Evolutionary conservation across 129 eudicot species (phyloP).

Genomic region (Flaveria sonorensis): DNA sequence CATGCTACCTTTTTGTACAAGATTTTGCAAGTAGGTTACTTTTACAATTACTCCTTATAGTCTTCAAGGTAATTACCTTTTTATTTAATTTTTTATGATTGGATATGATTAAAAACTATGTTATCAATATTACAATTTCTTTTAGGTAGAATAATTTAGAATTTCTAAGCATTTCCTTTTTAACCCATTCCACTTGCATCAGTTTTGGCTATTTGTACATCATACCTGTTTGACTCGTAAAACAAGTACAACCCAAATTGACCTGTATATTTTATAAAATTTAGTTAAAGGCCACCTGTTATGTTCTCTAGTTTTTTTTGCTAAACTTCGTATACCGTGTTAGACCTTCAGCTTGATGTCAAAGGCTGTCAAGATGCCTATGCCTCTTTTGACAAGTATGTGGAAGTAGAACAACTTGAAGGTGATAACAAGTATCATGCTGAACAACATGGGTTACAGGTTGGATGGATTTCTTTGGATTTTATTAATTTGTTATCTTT

Average conservation of each 20-base stretch:
- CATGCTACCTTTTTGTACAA: neutral
- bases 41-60: neutral
- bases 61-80: neutral
- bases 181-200: neutral
- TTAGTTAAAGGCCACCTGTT: neutral
- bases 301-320: neutral
- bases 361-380: conserved; percentile 93
- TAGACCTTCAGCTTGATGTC: conserved; percentile 96
- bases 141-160: neutral
- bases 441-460: conserved; percentile 91
- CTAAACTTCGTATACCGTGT: conserved; percentile 5
- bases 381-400: conserved; percentile 97
- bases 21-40: neutral
- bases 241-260: neutral
- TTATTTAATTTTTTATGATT: too few relatives aligned
- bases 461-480: conserved; percentile 31
- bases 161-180: neutral
- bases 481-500: neutral
- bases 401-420: conserved; percentile 88
- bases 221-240: neutral
- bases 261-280: neutral
- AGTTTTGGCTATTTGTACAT: neutral
- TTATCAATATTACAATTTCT: neutral
- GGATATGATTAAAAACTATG: too few relatives aligned
- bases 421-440: conserved; percentile 95